Evolutionary conservation across 164 flowering plant genomes (phyloP).

Genomic region (Malania oleifera): DNA sequence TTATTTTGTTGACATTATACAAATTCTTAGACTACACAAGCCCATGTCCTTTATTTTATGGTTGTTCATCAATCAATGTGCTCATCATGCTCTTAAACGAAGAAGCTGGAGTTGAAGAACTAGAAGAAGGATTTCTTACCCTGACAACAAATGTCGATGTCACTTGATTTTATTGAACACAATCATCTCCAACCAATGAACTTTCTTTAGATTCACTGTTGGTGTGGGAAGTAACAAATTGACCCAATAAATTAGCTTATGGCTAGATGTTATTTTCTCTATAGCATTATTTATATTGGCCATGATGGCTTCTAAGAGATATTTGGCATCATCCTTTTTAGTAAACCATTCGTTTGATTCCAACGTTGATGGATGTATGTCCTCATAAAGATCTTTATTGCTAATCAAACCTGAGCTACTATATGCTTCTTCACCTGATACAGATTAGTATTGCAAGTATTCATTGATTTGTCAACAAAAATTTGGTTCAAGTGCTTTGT

Average conservation of each 20-base stretch:
- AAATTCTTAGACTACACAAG: conserved; percentile 21
- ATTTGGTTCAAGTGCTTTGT: conserved; percentile 45
- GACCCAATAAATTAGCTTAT: conserved; percentile 19
- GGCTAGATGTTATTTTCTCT: conserved; percentile 19
- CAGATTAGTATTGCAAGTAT: conserved; percentile 10
- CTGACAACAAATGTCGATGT: conserved; percentile 17
- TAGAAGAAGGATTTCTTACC: conserved; percentile 9
- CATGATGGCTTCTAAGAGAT: conserved; percentile 50
- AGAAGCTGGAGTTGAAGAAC: conserved; percentile 29
- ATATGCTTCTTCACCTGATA: conserved; percentile 16
- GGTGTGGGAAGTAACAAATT: conserved; percentile 14
- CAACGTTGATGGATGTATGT: conserved; percentile 15
- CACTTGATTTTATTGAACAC: conserved; percentile 15
- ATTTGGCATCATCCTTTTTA: conserved; percentile 21
- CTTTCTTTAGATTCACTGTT: conserved; percentile 17
- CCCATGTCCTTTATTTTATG: conserved; percentile 16
- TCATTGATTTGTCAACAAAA: conserved; percentile 16
- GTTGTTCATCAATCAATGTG: conserved; percentile 30
- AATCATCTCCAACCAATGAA: conserved; percentile 15
- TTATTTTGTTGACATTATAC: conserved; percentile 34
- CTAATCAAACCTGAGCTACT: conserved; percentile 12
- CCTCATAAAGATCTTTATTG: conserved; percentile 15
- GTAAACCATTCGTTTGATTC: conserved; percentile 20
- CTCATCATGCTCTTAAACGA: conserved; percentile 27
- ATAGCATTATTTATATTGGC: conserved; percentile 15